Evolutionary conservation across 2,329 filamentous ascomycete species (phyloP).

Genomic region (Neofusicoccum laricinum): DNA sequence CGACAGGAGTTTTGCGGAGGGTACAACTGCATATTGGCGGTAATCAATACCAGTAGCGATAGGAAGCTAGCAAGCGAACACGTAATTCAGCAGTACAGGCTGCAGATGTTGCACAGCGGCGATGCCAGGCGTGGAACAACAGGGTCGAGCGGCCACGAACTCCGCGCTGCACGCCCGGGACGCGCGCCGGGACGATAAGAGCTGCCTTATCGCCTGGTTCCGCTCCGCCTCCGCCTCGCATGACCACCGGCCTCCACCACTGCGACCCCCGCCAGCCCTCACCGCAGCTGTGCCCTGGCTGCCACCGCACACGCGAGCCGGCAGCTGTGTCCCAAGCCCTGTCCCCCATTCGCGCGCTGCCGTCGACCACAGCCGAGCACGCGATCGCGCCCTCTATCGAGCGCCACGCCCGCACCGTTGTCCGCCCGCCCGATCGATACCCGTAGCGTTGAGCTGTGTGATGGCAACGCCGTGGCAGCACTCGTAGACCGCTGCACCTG

Average conservation of each 20-base stretch:
- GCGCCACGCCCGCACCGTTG: not conserved
- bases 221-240: not conserved
- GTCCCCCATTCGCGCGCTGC: not conserved
- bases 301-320: not conserved
- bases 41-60: slow-evolving; percentile 7
- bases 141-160: not conserved
- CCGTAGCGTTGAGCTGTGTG: not conserved
- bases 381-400: not conserved
- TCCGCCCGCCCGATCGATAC: not conserved
- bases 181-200: not conserved
- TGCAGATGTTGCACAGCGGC: not conserved
- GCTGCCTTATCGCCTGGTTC: not conserved
- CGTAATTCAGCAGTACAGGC: slow-evolving; percentile 2
- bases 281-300: slow-evolving; percentile 7
- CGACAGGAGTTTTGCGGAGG: slow-evolving; percentile 6
- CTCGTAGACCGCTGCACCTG: not conserved
- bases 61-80: not conserved
- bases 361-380: not conserved
- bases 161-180: not conserved
- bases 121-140: too few species aligned
- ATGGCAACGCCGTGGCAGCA: slow-evolving; percentile 1
- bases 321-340: not conserved
- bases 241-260: not conserved
- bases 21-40: not conserved
- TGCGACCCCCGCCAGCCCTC: not conserved